These are phyloP conservation scores for Colletotrichum theobromicola DNA, from an alignment of 2,329 filamentous ascomycete species.

Conservation along the genomic window DNA sequence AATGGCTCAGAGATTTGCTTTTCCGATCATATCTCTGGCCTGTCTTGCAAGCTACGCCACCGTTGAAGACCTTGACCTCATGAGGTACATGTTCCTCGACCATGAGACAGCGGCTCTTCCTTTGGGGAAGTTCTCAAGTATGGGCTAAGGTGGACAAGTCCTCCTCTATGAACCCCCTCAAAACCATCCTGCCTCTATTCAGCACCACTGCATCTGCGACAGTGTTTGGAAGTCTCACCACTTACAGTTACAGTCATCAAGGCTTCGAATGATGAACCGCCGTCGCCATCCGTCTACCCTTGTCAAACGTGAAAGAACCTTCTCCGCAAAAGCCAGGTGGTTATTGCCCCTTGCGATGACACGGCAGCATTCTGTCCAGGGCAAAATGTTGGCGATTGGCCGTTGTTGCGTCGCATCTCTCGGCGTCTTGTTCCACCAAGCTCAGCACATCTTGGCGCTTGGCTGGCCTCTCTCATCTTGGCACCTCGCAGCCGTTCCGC, in stretches of 20 bases:
- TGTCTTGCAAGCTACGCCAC: neutral
- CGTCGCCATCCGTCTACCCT: neutral
- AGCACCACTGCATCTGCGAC: neutral
- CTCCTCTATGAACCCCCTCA: neutral
- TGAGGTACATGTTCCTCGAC: neutral
- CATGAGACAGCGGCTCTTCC: neutral
- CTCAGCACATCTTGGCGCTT: slow-evolving; percentile 10
- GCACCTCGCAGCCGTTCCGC: slow-evolving; percentile 3
- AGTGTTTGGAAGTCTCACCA: neutral
- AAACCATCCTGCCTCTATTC: neutral
- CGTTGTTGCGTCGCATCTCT: neutral
- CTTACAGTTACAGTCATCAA: neutral
- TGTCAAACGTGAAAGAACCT: neutral
- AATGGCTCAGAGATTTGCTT: neutral
- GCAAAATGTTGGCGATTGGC: neutral
- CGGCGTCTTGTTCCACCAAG: neutral
- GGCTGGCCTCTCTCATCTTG: neutral
- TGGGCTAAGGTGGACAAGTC: neutral
- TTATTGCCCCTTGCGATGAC: neutral
- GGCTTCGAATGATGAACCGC: neutral
- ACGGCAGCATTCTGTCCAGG: neutral
- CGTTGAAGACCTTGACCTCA: neutral
- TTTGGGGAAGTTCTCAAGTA: neutral
- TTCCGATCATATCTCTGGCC: neutral
- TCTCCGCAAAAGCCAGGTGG: slow-evolving; percentile 1